Percentiles rank a stretch among this genome's conserved stretches.
Conservation (phyloP, 768 basidiomycete species). For the Pisolithus marmoratus region DNA sequence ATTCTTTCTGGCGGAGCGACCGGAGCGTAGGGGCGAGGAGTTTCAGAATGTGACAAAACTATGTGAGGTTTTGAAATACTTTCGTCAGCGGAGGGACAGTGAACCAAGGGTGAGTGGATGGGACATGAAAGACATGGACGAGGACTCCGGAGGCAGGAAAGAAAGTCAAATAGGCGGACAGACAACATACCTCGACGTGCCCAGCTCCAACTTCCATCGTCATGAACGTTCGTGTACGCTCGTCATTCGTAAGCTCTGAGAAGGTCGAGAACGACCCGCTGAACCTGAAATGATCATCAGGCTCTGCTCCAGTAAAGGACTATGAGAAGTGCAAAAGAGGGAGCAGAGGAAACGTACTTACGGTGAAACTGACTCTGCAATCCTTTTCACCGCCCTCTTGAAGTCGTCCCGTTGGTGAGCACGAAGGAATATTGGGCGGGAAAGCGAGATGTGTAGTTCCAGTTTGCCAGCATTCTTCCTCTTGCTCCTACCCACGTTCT, state of each 20-base stretch:
- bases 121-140: not conserved
- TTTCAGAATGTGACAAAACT: constrained; percentile 57
- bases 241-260: constrained; percentile 71
- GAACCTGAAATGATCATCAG: constrained; percentile 44
- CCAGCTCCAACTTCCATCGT: constrained; percentile 82
- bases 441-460: constrained; percentile 81
- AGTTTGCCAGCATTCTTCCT: not conserved
- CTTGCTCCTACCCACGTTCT: constrained; percentile 9
- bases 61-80: constrained; percentile 3
- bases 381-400: constrained; percentile 50
- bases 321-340: not conserved
- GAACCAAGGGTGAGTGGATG: too few relatives aligned
- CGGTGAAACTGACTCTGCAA: constrained; percentile 37
- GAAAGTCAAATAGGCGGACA: not conserved
- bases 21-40: constrained; percentile 54
- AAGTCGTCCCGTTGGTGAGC: constrained; percentile 76
- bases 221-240: constrained; percentile 75
- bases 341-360: constrained; percentile 35
- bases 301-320: not conserved
- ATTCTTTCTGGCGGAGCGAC: constrained; percentile 65
- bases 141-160: not conserved
- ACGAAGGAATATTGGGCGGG: constrained; percentile 74
- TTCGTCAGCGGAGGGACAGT: not conserved
- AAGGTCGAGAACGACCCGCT: constrained; percentile 66
- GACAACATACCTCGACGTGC: constrained; percentile 56